Evolutionary conservation across 371 early-diverging fungal genomes (phyloP), one percentile per base, ranked within the genome.

Genomic region (Mortierella sp.): DNA sequence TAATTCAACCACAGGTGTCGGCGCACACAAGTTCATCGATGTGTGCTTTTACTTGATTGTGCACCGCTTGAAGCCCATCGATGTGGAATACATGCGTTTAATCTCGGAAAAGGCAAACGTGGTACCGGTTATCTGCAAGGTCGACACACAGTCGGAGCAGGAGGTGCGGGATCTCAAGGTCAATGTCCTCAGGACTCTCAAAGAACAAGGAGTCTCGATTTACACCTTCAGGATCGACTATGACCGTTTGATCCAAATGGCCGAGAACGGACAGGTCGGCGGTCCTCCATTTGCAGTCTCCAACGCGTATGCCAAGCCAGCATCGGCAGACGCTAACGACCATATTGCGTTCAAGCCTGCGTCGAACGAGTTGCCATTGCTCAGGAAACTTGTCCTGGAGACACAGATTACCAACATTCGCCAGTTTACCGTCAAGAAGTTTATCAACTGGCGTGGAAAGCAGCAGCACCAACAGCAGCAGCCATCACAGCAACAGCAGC

Each of bases 61-160:
- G 71, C 92, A 92, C 82, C 89, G 94, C 43, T 55, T 94, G 14
- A 93, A 94, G 81, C 90, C 93, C 51, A 93, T 93, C n/a, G 96
- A 95, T 81, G 84, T 94, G 55, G 95, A 95, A 83, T 95, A 91
- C 83, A 92, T 94, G 92, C 90, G 91, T 43, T 80, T 88, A 13
- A 82, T 94, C n/a, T 90, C 90, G 37, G 89, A 91, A 43, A 78
- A 91, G 72, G 91, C 91, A 77, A 92, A 90, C 81, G 87, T 94
- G 67, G 88, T 94, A 44, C 95, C 94, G 4, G 89, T 94, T 61
- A 91, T 94, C 71, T 83, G 92, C 61, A 93, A 93, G 78, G 80
- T 92, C 67, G 96, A 96, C 82, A 91, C 91, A 34, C 89, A 95
- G 75, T 91, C 89, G 16, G 79, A 83, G 5, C 87, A 90, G 59